phyloP scores from a whole-genome alignment of 2,329 filamentous ascomycete genomes.

The Diplocarpon rosae region DNA sequence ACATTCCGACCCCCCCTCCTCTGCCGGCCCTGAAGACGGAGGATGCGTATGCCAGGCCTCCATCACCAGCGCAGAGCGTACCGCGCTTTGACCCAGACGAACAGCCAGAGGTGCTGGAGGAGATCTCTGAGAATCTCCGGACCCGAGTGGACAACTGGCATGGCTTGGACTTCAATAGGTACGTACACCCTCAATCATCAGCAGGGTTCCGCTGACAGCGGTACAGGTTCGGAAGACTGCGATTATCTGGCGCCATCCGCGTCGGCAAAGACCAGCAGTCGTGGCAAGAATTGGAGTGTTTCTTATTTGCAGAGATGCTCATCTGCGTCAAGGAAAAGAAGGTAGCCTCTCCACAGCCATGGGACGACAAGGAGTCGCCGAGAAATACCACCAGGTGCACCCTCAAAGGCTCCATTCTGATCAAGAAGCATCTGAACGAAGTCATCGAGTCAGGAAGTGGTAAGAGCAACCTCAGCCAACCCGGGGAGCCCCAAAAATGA shows the following conservation, averaged over 20 bases:
- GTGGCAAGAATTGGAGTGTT: constrained; percentile 97
- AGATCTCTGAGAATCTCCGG: constrained; percentile 76
- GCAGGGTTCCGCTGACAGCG: constrained; percentile 21
- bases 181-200: constrained; percentile 20
- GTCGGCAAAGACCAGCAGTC: constrained; percentile 94
- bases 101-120: constrained; percentile 63
- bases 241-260: constrained; percentile 77
- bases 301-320: constrained; percentile 95
- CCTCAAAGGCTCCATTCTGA: constrained; percentile 92
- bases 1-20: constrained; percentile 48
- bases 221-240: constrained; percentile 74
- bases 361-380: constrained; percentile 48
- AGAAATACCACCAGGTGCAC: constrained; percentile 68
- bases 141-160: constrained; percentile 97
- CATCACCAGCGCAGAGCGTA: constrained; percentile 41
- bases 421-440: constrained; percentile 93
- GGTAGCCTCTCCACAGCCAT: constrained; percentile 45
- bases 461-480: constrained; percentile 25
- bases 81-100: constrained; percentile 62
- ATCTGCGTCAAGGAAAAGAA: constrained; percentile 99
- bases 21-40: constrained; percentile 36
- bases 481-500: constrained; percentile 26
- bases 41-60: constrained; percentile 42
- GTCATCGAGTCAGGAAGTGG: constrained; percentile 58
- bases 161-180: constrained; percentile 80